Conservation (phyloP, 805 yeast genomes). For the Yarrowia divulgata region DNA sequence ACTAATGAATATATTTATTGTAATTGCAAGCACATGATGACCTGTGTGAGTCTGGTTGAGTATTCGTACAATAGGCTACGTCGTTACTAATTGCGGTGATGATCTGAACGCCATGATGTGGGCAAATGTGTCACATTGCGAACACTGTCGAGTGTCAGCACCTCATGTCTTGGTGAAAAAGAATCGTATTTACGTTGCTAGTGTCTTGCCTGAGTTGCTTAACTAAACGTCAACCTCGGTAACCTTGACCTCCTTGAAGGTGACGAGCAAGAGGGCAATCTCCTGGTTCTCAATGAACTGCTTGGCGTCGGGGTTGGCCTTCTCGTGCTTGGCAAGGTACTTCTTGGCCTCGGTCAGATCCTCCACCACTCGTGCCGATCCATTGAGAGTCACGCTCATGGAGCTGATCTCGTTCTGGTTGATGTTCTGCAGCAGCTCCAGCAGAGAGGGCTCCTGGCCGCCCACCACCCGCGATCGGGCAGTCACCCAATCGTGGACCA, state of each 20-base stretch:
- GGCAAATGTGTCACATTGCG: too few relatives aligned
- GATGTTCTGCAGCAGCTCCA: slow-evolving; percentile 71
- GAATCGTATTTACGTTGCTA: not conserved
- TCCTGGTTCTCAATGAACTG: slow-evolving; percentile 68
- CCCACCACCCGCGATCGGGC: slow-evolving; percentile 55
- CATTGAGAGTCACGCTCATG: slow-evolving; percentile 81
- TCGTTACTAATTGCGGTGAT: too few relatives aligned
- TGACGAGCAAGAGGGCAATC: slow-evolving; percentile 69
- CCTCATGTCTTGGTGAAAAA: too few relatives aligned
- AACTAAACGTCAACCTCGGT: slow-evolving; percentile 64
- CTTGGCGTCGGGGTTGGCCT: slow-evolving; percentile 65
- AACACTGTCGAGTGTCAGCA: too few relatives aligned
- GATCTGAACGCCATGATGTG: too few relatives aligned
- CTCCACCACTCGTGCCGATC: slow-evolving; percentile 66
- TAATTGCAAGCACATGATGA: not conserved
- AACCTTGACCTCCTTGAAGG: slow-evolving; percentile 71
- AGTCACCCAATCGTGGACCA: slow-evolving; percentile 91
- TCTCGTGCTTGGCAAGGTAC: slow-evolving; percentile 67
- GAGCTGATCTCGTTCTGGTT: slow-evolving; percentile 82
- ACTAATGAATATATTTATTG: slow-evolving; percentile 25
- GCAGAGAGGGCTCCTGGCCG: slow-evolving; percentile 55
- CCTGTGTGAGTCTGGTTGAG: too few relatives aligned
- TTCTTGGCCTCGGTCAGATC: slow-evolving; percentile 60
- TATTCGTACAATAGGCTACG: too few relatives aligned
- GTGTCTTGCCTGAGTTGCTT: not conserved